phyloP scores from a whole-genome alignment of 306 rosid species.

The Gastrolobium villosum region DNA sequence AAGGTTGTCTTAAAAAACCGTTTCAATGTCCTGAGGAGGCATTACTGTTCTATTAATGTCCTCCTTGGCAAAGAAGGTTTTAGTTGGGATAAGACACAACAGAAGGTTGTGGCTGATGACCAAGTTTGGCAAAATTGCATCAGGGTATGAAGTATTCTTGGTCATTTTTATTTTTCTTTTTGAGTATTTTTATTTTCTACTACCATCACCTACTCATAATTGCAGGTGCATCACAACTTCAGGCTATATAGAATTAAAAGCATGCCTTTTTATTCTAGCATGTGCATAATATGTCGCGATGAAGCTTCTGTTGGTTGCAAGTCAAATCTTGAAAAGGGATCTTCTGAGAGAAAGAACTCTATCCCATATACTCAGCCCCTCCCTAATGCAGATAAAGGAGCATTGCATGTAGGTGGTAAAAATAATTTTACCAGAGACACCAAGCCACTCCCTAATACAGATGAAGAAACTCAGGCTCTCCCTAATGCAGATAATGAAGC shows the following conservation, averaged over 20 bases:
- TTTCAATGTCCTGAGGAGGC: slow-evolving; percentile 59
- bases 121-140: slow-evolving; percentile 59
- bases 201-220: slow-evolving; percentile 21
- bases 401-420: slow-evolving; percentile 25
- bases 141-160: slow-evolving; percentile 48
- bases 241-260: slow-evolving; percentile 54
- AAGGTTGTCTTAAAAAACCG: slow-evolving; percentile 67
- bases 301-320: slow-evolving; percentile 49
- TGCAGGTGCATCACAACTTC: slow-evolving; percentile 64
- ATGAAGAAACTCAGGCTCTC: slow-evolving; percentile 22
- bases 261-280: slow-evolving; percentile 60
- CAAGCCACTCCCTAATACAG: slow-evolving; percentile 11
- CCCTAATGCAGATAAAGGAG: slow-evolving; percentile 31
- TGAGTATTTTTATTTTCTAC: slow-evolving; percentile 28
- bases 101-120: slow-evolving; percentile 64
- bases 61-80: slow-evolving; percentile 65
- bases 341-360: slow-evolving; percentile 35
- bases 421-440: slow-evolving; percentile 32
- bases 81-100: slow-evolving; percentile 60
- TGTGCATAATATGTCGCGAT: slow-evolving; percentile 60
- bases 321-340: slow-evolving; percentile 46
- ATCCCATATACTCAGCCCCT: slow-evolving; percentile 22
- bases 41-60: slow-evolving; percentile 51
- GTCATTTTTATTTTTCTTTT: not conserved
- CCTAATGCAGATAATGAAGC: slow-evolving; percentile 27